Evolutionary conservation across 257 asterid species (phyloP).

Genomic region (Solanum appendiculatum): DNA sequence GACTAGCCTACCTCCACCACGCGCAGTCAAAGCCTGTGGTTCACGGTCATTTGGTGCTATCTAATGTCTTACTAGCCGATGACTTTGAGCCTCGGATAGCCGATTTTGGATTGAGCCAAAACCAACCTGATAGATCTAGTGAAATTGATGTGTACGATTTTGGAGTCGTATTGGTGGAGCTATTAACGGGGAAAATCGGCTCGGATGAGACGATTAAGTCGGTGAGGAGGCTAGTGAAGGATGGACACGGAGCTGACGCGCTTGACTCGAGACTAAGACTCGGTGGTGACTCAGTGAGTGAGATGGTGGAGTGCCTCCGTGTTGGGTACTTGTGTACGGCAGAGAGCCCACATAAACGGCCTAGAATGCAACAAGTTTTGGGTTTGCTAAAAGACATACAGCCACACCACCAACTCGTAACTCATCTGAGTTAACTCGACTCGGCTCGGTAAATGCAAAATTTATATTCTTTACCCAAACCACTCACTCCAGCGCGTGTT

Average conservation of each 20-base stretch:
- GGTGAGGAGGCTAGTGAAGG: constrained; percentile 54
- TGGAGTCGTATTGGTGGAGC: constrained; percentile 62
- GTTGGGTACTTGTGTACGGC: constrained; percentile 88
- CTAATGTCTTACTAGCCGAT: constrained; percentile 59
- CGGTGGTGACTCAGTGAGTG: constrained; percentile 42
- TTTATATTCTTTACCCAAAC: neutral
- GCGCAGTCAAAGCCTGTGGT: constrained; percentile 77
- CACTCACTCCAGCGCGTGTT: neutral
- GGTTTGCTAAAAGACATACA: constrained; percentile 76
- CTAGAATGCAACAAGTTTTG: constrained; percentile 80
- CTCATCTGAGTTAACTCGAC: constrained; percentile 1
- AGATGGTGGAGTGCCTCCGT: constrained; percentile 86
- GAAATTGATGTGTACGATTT: constrained; percentile 67
- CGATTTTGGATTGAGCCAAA: constrained; percentile 47
- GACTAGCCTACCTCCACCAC: constrained; percentile 88
- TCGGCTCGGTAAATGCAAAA: no score
- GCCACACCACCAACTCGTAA: constrained; percentile 11
- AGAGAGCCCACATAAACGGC: constrained; percentile 63
- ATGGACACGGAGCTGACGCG: constrained; percentile 45
- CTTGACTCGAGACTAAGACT: constrained; percentile 51
- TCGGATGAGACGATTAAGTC: constrained; percentile 31
- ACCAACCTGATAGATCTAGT: constrained; percentile 22
- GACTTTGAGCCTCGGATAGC: constrained; percentile 75
- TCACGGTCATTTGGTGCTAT: constrained; percentile 61
- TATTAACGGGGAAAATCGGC: constrained; percentile 49